Conservation (phyloP, 2,329 filamentous ascomycete genomes). For the Akanthomyces lecanii region DNA sequence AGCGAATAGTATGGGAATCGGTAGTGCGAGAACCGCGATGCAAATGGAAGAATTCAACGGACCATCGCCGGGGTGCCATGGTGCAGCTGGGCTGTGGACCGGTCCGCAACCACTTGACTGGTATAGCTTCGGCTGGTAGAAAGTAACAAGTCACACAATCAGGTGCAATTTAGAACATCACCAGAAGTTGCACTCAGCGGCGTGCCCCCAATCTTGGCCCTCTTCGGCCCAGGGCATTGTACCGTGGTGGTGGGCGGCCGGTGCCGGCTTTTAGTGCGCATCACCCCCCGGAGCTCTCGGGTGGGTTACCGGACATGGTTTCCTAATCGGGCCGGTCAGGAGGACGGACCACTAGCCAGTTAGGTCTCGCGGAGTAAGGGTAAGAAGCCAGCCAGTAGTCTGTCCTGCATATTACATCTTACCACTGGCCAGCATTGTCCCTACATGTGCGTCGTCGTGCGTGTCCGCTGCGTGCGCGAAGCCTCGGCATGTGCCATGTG, state of each 20-base stretch:
- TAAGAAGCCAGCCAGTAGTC: background rate
- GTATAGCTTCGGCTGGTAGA: background rate
- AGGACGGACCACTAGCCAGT: no score
- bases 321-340: background rate
- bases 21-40: no score
- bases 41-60: no score
- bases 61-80: no score
- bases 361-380: no score
- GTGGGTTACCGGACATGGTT: conserved; percentile 4
- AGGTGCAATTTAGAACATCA: background rate
- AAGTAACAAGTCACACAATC: background rate
- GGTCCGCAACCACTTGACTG: background rate
- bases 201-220: background rate
- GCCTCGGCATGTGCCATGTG: conserved; percentile 2
- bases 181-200: background rate
- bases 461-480: background rate
- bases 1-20: no score
- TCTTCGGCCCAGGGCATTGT: background rate
- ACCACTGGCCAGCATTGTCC: background rate
- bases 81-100: background rate
- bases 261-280: background rate
- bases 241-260: background rate
- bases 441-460: background rate
- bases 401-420: background rate
- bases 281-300: background rate